phyloP scores from a whole-genome alignment of 2,329 filamentous ascomycete genomes.

The Trichoderma atroviride region DNA sequence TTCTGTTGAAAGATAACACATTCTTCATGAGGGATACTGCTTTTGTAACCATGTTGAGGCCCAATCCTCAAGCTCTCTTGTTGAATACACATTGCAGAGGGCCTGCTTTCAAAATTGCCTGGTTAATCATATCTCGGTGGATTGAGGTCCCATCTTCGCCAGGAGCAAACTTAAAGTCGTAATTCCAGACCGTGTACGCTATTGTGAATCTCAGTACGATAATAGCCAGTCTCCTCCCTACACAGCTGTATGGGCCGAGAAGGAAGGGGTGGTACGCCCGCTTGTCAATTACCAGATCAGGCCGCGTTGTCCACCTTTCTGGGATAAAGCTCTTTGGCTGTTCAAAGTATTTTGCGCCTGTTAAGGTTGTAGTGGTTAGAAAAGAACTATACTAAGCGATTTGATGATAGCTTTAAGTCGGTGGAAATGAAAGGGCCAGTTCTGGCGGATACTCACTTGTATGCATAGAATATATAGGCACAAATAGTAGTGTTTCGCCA shows the following conservation, averaged over 20 bases:
- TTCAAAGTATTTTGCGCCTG: slow-evolving; percentile 37
- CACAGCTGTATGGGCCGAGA: slow-evolving; percentile 25
- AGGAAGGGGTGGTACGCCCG: slow-evolving; percentile 27
- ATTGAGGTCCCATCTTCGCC: slow-evolving; percentile 21
- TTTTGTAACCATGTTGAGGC: neutral
- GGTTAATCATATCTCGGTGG: slow-evolving; percentile 9
- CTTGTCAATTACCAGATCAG: slow-evolving; percentile 31
- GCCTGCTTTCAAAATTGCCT: slow-evolving; percentile 18
- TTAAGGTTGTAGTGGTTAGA: neutral
- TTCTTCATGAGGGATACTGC: neutral
- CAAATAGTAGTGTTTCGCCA: slow-evolving; percentile 27
- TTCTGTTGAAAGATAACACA: neutral
- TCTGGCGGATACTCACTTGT: neutral
- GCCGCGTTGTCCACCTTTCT: slow-evolving; percentile 33
- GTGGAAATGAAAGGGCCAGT: neutral
- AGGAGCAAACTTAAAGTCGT: slow-evolving; percentile 23
- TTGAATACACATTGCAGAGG: slow-evolving; percentile 7
- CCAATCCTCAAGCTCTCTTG: neutral
- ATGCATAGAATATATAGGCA: neutral
- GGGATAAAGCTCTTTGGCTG: slow-evolving; percentile 30
- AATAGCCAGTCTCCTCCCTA: slow-evolving; percentile 18
- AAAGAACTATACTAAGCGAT: neutral
- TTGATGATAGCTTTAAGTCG: neutral
- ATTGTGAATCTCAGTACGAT: slow-evolving; percentile 9
- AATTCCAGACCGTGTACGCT: slow-evolving; percentile 23